Percentiles rank a stretch among this genome's conserved stretches.
Conservation (phyloP, 1,284 basidiomycete genomes). For the Phaffia rhodozyma region DNA sequence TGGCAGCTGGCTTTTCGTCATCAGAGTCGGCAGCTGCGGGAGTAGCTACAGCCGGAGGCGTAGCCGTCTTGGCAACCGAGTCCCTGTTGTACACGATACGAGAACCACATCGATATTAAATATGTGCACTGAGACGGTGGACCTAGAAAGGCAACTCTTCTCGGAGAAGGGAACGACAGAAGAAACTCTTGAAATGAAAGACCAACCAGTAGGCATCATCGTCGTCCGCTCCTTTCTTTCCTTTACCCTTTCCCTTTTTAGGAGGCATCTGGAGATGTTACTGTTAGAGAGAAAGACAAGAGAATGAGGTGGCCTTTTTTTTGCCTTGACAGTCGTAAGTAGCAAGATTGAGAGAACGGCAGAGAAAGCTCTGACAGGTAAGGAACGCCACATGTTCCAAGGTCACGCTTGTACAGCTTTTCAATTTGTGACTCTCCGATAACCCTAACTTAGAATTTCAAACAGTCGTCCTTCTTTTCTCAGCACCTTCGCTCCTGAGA, state of each 20-base stretch:
- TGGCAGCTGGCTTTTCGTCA: slow-evolving; percentile 35
- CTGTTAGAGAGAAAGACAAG: no score
- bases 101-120: neutral
- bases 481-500: no score
- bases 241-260: slow-evolving; percentile 79
- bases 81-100: neutral
- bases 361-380: no score
- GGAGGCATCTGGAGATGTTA: slow-evolving; percentile 50
- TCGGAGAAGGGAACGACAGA: neutral
- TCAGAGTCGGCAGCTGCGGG: slow-evolving; percentile 39
- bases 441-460: no score
- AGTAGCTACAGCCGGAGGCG: slow-evolving; percentile 28
- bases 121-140: neutral
- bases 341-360: no score
- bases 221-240: slow-evolving; percentile 56
- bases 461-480: no score
- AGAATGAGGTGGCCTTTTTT: no score
- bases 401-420: no score
- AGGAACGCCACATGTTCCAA: no score
- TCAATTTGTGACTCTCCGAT: no score
- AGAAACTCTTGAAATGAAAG: neutral
- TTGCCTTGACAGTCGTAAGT: no score
- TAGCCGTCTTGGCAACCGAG: slow-evolving; percentile 27
- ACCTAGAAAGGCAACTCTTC: slow-evolving; percentile 4
- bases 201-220: slow-evolving; percentile 63